phyloP scores from a whole-genome alignment of 1,284 basidiomycete species.

The Chalciporus sp. region DNA sequence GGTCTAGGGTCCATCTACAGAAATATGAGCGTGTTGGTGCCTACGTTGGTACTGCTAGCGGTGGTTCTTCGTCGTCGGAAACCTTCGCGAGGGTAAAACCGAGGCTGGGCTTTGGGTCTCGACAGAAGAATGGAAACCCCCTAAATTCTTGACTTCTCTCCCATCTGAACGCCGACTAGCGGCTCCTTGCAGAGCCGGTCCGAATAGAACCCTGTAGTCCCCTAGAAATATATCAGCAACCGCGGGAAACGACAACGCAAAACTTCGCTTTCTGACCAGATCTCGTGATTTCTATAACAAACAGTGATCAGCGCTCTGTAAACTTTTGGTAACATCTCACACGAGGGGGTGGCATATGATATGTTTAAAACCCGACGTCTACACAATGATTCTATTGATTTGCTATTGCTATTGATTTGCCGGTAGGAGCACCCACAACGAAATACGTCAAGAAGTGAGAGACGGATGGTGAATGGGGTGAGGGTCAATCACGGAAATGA shows the following conservation, averaged over 20 bases:
- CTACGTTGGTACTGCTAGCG: neutral
- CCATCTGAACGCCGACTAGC: neutral
- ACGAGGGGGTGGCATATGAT: conserved; percentile 26
- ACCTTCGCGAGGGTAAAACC: neutral
- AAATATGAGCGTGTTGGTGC: neutral
- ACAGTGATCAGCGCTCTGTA: conserved; percentile 33
- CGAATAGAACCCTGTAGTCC: neutral
- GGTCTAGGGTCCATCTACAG: conserved; percentile 9
- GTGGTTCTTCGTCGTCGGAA: neutral
- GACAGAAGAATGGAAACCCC: neutral
- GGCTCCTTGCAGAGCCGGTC: neutral
- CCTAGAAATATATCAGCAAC: neutral
- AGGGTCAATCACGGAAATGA: conserved; percentile 26
- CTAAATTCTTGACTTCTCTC: neutral
- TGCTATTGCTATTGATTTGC: conserved; percentile 2
- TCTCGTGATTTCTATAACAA: neutral
- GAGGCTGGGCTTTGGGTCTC: conserved; percentile 8
- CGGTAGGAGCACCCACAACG: neutral
- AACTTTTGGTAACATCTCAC: conserved; percentile 18
- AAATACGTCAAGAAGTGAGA: conserved; percentile 27
- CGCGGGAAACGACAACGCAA: conserved; percentile 12
- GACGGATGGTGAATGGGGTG: neutral
- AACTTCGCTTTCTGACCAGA: neutral
- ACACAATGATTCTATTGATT: conserved; percentile 1
- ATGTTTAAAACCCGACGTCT: conserved; percentile 3